Conservation (phyloP, 768 basidiomycete species). For the Epithele typhae region DNA sequence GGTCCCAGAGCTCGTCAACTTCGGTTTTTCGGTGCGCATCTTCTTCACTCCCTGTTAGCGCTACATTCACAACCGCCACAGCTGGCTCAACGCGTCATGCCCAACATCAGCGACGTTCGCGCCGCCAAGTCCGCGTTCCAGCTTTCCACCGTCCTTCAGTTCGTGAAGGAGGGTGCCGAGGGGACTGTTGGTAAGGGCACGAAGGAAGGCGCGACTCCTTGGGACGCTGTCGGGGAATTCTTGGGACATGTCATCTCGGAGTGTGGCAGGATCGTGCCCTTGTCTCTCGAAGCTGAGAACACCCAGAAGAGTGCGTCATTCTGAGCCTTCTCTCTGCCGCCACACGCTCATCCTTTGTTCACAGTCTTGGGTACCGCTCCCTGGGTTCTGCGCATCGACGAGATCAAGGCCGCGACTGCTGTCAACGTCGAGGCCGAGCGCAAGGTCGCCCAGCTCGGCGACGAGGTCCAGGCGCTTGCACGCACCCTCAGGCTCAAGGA, state of each 20-base stretch:
- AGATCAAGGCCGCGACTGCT: slow-evolving; percentile 78
- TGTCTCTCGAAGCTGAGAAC: slow-evolving; percentile 71
- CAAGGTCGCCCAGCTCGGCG: slow-evolving; percentile 78
- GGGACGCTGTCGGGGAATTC: slow-evolving; percentile 73
- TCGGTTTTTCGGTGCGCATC: slow-evolving; percentile 75
- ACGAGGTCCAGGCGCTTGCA: slow-evolving; percentile 85
- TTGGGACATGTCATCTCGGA: slow-evolving; percentile 70
- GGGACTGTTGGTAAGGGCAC: slow-evolving; percentile 66
- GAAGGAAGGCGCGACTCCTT: slow-evolving; percentile 61
- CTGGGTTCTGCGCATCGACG: slow-evolving; percentile 78
- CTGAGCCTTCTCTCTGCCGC: background rate
- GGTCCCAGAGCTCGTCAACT: slow-evolving; percentile 81
- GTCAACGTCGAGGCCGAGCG: slow-evolving; percentile 92
- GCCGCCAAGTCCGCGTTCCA: slow-evolving; percentile 75
- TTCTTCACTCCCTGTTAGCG: background rate
- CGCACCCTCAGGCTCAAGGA: slow-evolving; percentile 86
- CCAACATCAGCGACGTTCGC: slow-evolving; percentile 79
- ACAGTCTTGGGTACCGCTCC: slow-evolving; percentile 76
- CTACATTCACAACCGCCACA: slow-evolving; percentile 24
- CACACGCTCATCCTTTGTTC: background rate
- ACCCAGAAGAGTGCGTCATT: slow-evolving; percentile 65
- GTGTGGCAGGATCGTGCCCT: slow-evolving; percentile 63
- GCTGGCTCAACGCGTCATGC: slow-evolving; percentile 88
- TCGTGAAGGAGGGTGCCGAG: slow-evolving; percentile 69
- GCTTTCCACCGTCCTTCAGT: slow-evolving; percentile 61